phyloP scores from a whole-genome alignment of 768 basidiomycete species.

The Aureoboletus auriporus region DNA sequence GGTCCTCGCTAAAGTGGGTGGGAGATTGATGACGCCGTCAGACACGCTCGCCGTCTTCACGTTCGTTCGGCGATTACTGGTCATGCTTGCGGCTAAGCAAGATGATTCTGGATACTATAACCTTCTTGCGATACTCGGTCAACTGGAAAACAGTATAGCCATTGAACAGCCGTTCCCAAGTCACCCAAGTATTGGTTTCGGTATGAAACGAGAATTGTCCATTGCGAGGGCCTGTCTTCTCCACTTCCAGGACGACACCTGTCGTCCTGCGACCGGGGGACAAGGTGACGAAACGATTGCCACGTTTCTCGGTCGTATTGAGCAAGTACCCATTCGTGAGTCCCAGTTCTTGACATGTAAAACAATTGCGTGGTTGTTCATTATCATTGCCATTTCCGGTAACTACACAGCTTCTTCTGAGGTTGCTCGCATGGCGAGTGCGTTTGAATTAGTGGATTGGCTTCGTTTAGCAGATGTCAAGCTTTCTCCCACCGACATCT shows the following conservation, averaged over 20 bases:
- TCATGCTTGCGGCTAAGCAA: slow-evolving; percentile 54
- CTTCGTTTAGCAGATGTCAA: slow-evolving; percentile 44
- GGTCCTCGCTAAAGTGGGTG: slow-evolving; percentile 60
- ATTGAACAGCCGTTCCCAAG: slow-evolving; percentile 30
- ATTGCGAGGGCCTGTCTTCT: slow-evolving; percentile 37
- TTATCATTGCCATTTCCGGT: neutral
- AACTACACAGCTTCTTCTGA: slow-evolving; percentile 36
- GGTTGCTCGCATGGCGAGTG: slow-evolving; percentile 33
- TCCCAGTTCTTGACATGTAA: slow-evolving; percentile 5
- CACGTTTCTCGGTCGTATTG: slow-evolving; percentile 44
- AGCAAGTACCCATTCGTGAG: slow-evolving; percentile 46
- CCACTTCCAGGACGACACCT: slow-evolving; percentile 20
- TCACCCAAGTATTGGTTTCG: slow-evolving; percentile 32
- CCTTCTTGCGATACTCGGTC: slow-evolving; percentile 32
- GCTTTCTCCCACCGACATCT: slow-evolving; percentile 35
- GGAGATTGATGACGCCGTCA: slow-evolving; percentile 50
- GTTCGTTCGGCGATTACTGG: slow-evolving; percentile 61
- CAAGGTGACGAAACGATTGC: slow-evolving; percentile 20
- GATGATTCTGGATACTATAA: slow-evolving; percentile 34
- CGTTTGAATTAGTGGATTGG: slow-evolving; percentile 63
- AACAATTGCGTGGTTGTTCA: neutral
- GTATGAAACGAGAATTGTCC: slow-evolving; percentile 42
- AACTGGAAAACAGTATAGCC: slow-evolving; percentile 34
- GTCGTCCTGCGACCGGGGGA: neutral
- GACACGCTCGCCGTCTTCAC: slow-evolving; percentile 59